Base-by-base conservation (phyloP, 305 asterid species). In the Fraxinus sp. region DNA sequence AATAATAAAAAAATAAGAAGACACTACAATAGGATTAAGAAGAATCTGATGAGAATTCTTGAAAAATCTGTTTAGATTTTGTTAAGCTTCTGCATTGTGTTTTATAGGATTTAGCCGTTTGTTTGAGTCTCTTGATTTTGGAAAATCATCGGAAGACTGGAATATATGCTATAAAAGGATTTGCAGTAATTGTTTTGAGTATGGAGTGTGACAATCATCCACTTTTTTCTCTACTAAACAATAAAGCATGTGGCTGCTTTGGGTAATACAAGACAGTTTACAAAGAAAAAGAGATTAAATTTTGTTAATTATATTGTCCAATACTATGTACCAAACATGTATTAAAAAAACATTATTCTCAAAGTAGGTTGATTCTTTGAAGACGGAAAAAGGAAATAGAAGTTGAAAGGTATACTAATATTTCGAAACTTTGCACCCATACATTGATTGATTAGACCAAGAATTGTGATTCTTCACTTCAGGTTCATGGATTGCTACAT, bases 401-500 rank as follows among this genome's bases (percentile, higher is more conserved):
- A 13, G 80, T 55, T 76, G 57, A 55, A 32, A 52, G 46, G 20
- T 30, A 30, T 73, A 20, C 39, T 35, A 28, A 36, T 62, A 66
- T 66, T 79, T 72, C 43, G 14, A 9, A 68, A 35, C 9, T 81
- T 28, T 62, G 71, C 74, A 66, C 72, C 37, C 41, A 73, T 52
- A 68, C 77, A 75, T 71, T 46, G 26, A 75, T 78, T 77, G 37
- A 14, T 81, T 55, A 81, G 66, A 32, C 43, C 81, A 43, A 75
- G 75, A 68, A 28, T 80, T 20, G 9, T 82, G 76, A 76, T 84
- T 75, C 55, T 81, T 78, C 66, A 72, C 79, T 83, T 37, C 82
- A 96, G 99, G 98, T 96, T 92, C 99, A 96, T 84, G 99, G 99
- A 70, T 86, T 96, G 88, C 91, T 96, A 35, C 99, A 96, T 90